Conservation (phyloP, 1,139 yeast genomes). For the Starmera stellimalicola region DNA sequence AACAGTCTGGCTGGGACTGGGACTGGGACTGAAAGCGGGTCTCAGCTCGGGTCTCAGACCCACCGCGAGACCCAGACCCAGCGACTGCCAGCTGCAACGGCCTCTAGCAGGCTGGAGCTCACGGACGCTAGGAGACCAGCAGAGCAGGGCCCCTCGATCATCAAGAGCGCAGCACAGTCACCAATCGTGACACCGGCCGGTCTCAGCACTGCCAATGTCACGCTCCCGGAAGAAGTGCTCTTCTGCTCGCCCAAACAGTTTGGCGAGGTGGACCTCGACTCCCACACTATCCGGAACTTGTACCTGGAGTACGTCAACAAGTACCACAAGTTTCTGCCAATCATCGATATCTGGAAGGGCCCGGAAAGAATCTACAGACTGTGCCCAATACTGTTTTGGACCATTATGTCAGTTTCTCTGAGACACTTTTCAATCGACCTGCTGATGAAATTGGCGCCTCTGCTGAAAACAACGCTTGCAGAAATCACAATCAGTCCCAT, state of each 20-base stretch:
- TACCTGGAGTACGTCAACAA: constrained; percentile 60
- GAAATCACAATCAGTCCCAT: constrained; percentile 88
- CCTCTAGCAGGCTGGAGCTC: background rate
- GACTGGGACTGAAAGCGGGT: too few species aligned
- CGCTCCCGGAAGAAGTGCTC: constrained; percentile 29
- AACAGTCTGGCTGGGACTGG: background rate
- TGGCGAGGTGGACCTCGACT: constrained; percentile 52
- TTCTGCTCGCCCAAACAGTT: constrained; percentile 56
- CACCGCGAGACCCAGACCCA: background rate
- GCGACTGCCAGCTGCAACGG: background rate
- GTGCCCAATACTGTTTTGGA: constrained; percentile 92
- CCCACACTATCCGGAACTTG: constrained; percentile 54
- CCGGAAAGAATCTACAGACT: constrained; percentile 70
- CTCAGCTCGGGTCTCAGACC: background rate
- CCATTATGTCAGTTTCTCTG: constrained; percentile 74
- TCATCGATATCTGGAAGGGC: constrained; percentile 72
- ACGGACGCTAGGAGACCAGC: background rate
- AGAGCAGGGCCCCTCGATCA: constrained; percentile 4
- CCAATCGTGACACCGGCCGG: background rate
- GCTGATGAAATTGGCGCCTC: constrained; percentile 50
- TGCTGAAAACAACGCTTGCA: constrained; percentile 68
- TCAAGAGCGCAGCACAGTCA: constrained; percentile 2
- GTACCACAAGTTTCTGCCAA: constrained; percentile 82
- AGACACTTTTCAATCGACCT: constrained; percentile 34
- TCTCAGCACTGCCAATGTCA: background rate